Evolutionary conservation across 2,329 filamentous ascomycete species (phyloP).

Genomic region (Capronia epimyces): DNA sequence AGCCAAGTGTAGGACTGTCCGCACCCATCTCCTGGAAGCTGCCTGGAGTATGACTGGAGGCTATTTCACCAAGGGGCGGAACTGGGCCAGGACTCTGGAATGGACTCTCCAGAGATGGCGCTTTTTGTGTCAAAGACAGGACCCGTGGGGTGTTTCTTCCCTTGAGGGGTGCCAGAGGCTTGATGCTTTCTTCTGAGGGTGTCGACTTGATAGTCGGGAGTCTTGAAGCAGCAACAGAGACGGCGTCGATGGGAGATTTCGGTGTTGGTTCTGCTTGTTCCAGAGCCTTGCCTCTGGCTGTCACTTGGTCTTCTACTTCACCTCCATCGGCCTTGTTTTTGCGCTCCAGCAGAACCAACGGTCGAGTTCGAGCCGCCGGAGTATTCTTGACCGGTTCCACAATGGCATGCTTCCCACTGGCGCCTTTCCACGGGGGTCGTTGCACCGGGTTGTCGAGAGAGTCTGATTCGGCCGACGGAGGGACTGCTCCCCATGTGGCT

Average conservation of each 20-base stretch:
- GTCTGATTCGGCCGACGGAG: conserved; percentile 35
- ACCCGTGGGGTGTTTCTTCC: conserved; percentile 34
- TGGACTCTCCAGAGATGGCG: conserved; percentile 16
- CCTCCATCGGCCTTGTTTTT: conserved; percentile 15
- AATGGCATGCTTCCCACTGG: conserved; percentile 62
- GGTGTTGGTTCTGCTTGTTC: conserved; percentile 5
- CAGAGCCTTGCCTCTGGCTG: background rate
- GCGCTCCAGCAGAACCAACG: conserved; percentile 30
- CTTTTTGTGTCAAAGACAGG: conserved; percentile 18
- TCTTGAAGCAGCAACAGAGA: conserved; percentile 33
- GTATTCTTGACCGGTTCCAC: conserved; percentile 61
- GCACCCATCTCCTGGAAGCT: conserved; percentile 11
- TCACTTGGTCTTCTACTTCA: background rate
- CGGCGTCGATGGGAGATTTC: conserved; percentile 25
- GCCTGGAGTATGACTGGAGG: conserved; percentile 14
- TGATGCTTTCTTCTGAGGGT: conserved; percentile 36
- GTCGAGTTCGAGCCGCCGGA: conserved; percentile 40
- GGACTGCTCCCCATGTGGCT: conserved; percentile 31
- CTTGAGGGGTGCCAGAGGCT: conserved; percentile 42
- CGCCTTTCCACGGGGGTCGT: conserved; percentile 61
- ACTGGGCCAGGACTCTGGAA: conserved; percentile 21
- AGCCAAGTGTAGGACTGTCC: conserved; percentile 22
- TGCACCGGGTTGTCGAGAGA: conserved; percentile 44
- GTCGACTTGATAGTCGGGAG: conserved; percentile 25
- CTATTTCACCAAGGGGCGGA: conserved; percentile 1